Percentiles rank a stretch among this genome's conserved stretches.
Evolutionary conservation across 768 basidiomycete species (phyloP).

Genomic region (Clavaria fumosa): DNA sequence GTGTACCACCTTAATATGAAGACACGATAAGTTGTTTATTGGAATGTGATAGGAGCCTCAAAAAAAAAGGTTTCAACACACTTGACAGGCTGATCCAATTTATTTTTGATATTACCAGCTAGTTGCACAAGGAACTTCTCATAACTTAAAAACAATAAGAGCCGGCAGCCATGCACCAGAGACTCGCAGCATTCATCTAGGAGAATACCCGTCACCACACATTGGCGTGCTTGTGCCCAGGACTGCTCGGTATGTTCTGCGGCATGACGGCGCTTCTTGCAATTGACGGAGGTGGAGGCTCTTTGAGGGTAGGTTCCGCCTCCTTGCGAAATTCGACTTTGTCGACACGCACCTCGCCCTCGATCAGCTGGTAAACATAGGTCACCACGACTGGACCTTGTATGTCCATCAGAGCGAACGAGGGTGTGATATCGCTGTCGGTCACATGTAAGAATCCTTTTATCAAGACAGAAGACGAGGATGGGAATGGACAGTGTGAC

Average conservation of each 20-base stretch:
- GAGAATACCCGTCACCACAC: constrained; percentile 6
- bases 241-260: constrained; percentile 33
- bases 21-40: no score
- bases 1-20: no score
- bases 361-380: constrained; percentile 90
- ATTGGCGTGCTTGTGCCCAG: constrained; percentile 11
- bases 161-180: no score
- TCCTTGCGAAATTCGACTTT: constrained; percentile 73
- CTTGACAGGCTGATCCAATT: no score
- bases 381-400: constrained; percentile 96
- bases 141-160: no score
- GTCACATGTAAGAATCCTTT: constrained; percentile 9
- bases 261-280: constrained; percentile 32
- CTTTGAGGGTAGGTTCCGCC: constrained; percentile 19
- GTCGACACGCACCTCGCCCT: constrained; percentile 86
- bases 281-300: constrained; percentile 9
- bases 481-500: constrained; percentile 10
- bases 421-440: constrained; percentile 70
- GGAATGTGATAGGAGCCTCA: no score
- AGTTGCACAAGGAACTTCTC: no score
- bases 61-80: no score
- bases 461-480: background rate
- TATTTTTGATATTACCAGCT: no score
- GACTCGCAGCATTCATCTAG: no score
- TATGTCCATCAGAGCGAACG: constrained; percentile 95